A percentile compares a stretch with the other conserved stretches of the same genome.
Conservation (phyloP, 768 basidiomycete genomes). For the Fomitopsis pulvina region DNA sequence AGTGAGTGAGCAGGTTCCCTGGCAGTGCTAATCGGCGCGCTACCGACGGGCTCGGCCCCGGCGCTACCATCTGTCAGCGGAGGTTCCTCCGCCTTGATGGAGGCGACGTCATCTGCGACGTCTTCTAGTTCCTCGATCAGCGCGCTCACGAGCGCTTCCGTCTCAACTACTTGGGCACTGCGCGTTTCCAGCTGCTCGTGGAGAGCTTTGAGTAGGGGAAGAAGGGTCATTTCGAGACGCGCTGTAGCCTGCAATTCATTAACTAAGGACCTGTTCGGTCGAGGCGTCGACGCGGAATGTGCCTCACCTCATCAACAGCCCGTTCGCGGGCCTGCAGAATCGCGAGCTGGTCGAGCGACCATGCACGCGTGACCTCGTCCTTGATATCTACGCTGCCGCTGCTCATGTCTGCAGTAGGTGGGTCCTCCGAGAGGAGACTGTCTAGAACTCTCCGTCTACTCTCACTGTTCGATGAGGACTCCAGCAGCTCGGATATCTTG, state of each 20-base stretch:
- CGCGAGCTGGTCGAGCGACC: conserved; percentile 24
- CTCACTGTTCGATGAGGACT: not conserved
- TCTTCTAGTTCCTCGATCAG: conserved; percentile 29
- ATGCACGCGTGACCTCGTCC: conserved; percentile 24
- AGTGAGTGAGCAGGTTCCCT: not conserved
- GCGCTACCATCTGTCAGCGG: not conserved
- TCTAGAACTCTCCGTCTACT: not conserved
- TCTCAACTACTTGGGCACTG: conserved; percentile 15
- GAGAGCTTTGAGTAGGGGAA: conserved; percentile 20
- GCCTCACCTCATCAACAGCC: conserved; percentile 22
- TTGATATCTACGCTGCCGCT: conserved; percentile 13
- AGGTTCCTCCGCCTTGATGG: not conserved
- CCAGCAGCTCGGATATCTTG: not conserved
- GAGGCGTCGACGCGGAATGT: not conserved
- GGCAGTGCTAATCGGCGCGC: not conserved
- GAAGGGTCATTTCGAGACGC: conserved; percentile 16
- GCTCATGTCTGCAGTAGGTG: not conserved
- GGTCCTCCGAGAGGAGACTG: not conserved
- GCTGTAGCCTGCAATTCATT: conserved; percentile 14
- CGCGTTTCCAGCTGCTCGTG: conserved; percentile 17
- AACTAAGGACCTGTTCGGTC: not conserved
- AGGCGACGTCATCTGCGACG: conserved; percentile 8
- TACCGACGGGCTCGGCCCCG: not conserved
- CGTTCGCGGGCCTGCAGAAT: conserved; percentile 19
- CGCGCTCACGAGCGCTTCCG: conserved; percentile 27